Evolutionary conservation across 805 yeast species (phyloP), one percentile per base, ranked within the genome.

Genomic region (Metschnikowia amazonensis): DNA sequence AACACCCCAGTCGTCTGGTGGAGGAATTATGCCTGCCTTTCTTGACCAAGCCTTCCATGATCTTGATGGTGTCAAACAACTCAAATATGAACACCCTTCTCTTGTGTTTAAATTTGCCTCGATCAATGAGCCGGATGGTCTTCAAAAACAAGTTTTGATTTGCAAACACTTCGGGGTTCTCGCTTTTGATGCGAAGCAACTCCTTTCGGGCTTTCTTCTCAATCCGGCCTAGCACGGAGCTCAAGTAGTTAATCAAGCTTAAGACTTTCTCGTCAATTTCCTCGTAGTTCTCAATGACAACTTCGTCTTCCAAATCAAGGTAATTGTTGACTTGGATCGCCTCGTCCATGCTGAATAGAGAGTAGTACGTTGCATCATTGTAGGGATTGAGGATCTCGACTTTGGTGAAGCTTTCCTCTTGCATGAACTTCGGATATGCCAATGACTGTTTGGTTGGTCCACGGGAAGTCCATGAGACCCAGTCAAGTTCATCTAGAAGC

Each of bases 401-500:
- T 10, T 33, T 36, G 29, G 54, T 48, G 33, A 53, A 40, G n/a
- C 49, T 51, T 7, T 40, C 52, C 5, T 47, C 47, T 25, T 51
- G 48, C 48, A 55, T 43, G 21, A 43, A 35, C 14, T 35, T 44
- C 5, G 59, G 59, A 17, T 55, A 55, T 1, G 58, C 58, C 8
- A 53, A 36, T 5, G 47, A 36, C 9, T 18, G 27, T 18, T 31
- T 29, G 8, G 33, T 31, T 10, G 34, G 42, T 5, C 25, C 32
- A 3, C 27, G 20, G 1, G 48, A 34, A 6, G 46, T 41, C 16
- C 48, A 33, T 1, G 55, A 48, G 8, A 51, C 46, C 97, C 97
- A 92, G 1, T 82, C 82, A 44, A 76, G 69, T 55, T 89, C 96
- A 58, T 88, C 96, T 45, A 90, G 67, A 13, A 89, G 80, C 59